Percentiles rank a stretch among this genome's conserved stretches.
These are phyloP conservation scores for Immersiporthe knoxdaviesiana DNA, from an alignment of 2,329 filamentous ascomycete genomes.

Conservation along the genomic window DNA sequence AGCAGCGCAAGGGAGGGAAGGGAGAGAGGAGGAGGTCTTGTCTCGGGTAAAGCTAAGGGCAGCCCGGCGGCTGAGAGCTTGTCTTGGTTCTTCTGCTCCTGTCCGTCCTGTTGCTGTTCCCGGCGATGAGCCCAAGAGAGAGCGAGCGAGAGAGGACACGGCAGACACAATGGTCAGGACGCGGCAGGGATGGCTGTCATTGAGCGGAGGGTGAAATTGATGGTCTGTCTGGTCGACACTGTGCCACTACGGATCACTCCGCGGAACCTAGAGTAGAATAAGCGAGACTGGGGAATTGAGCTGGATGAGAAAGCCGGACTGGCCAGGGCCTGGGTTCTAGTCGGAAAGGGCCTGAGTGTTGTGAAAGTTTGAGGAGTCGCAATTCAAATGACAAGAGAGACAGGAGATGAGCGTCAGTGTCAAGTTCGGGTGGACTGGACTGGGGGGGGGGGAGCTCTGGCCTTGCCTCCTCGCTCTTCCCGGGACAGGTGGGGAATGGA, in stretches of 20 bases:
- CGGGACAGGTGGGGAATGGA: constrained; percentile 22
- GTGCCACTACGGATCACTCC: constrained; percentile 5
- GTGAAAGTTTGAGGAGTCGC: constrained; percentile 21
- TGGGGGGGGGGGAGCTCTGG: constrained; percentile 24
- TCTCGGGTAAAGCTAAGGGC: constrained; percentile 6
- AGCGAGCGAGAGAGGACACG: neutral
- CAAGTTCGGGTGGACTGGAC: constrained; percentile 18
- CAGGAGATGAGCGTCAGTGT: constrained; percentile 29
- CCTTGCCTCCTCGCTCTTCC: constrained; percentile 29
- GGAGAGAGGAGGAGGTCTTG: neutral
- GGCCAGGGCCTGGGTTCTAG: constrained; percentile 11
- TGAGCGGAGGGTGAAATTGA: neutral
- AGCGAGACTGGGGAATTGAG: constrained; percentile 13
- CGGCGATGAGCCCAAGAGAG: constrained; percentile 13
- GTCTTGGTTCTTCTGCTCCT: constrained; percentile 2
- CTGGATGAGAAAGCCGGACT: constrained; percentile 13
- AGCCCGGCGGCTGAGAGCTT: constrained; percentile 1
- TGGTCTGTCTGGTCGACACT: neutral
- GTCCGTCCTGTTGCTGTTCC: constrained; percentile 20
- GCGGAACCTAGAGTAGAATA: neutral
- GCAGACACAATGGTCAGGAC: constrained; percentile 7
- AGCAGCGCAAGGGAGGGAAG: constrained; percentile 9
- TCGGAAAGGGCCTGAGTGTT: constrained; percentile 2
- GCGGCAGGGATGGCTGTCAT: neutral
- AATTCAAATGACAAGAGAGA: constrained; percentile 27